phyloP scores from a whole-genome alignment of 2,329 filamentous ascomycete genomes.

The Gyromitra esculenta region DNA sequence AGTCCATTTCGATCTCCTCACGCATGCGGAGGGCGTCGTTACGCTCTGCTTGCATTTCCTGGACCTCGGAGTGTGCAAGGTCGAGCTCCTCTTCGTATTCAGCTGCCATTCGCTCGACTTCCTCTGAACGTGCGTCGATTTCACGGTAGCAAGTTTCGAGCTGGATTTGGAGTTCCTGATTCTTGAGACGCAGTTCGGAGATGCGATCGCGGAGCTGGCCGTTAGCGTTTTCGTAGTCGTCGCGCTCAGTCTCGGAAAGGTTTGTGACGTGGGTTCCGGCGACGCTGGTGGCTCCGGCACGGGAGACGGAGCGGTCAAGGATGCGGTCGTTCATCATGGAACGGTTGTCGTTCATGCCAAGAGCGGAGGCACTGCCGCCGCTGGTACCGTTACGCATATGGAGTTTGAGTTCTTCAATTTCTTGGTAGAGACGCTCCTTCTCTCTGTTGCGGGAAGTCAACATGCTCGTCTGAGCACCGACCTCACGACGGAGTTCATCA shows the following conservation, averaged over 20 bases:
- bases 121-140: conserved; percentile 73
- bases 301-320: conserved; percentile 90
- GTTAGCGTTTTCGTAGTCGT: conserved; percentile 85
- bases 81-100: conserved; percentile 84
- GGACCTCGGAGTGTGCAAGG: conserved; percentile 79
- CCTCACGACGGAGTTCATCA: conserved; percentile 87
- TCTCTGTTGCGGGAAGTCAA: conserved; percentile 94
- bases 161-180: conserved; percentile 86
- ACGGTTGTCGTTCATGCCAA: conserved; percentile 40
- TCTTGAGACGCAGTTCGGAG: conserved; percentile 85
- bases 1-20: conserved; percentile 69
- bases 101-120: conserved; percentile 68
- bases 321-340: conserved; percentile 73
- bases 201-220: conserved; percentile 85
- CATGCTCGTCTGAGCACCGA: conserved; percentile 97
- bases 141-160: conserved; percentile 82
- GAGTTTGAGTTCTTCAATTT: conserved; percentile 96
- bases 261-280: conserved; percentile 58
- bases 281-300: conserved; percentile 74
- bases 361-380: conserved; percentile 60
- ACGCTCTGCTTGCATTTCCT: conserved; percentile 73
- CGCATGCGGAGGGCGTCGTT: conserved; percentile 79
- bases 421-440: conserved; percentile 92
- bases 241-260: conserved; percentile 78
- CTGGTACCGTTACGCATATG: conserved; percentile 79